Evolutionary conservation across 1,284 basidiomycete genomes (phyloP).

Genomic region (Apiotrichum akiyoshidainum): DNA sequence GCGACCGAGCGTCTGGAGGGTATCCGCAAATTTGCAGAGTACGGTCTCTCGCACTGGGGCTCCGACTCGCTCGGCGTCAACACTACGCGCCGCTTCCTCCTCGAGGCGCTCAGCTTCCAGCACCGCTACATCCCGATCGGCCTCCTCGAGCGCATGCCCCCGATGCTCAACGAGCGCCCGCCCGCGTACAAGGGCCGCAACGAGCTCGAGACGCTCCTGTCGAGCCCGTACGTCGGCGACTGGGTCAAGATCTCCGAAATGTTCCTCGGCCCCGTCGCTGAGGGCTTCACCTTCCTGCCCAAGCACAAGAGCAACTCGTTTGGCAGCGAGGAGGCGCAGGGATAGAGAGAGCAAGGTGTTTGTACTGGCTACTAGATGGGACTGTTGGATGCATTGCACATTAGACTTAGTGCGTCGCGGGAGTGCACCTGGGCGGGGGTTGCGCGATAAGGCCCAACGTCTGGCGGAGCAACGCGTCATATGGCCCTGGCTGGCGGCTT

Average conservation of each 20-base stretch:
- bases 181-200: constrained; percentile 79
- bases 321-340: constrained; percentile 58
- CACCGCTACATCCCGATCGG: constrained; percentile 93
- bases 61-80: constrained; percentile 88
- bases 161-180: constrained; percentile 82
- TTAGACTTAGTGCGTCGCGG: not conserved
- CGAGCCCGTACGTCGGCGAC: constrained; percentile 75
- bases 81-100: constrained; percentile 87
- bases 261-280: constrained; percentile 74
- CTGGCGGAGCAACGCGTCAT: not conserved
- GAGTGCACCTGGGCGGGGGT: too few relatives aligned
- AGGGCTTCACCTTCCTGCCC: constrained; percentile 65
- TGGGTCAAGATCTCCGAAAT: constrained; percentile 96
- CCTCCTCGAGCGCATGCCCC: constrained; percentile 78
- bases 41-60: constrained; percentile 69
- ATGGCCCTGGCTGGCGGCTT: not conserved
- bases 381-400: not conserved
- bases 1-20: constrained; percentile 84
- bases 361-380: not conserved
- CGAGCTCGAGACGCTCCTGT: constrained; percentile 82
- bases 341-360: constrained; percentile 21
- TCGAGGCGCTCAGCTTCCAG: constrained; percentile 91
- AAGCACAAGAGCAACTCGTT: constrained; percentile 71
- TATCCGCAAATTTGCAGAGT: constrained; percentile 79
- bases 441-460: too few relatives aligned